Base-by-base conservation (phyloP, 306 rosid genomes). In the Gillenia trifoliata region DNA sequence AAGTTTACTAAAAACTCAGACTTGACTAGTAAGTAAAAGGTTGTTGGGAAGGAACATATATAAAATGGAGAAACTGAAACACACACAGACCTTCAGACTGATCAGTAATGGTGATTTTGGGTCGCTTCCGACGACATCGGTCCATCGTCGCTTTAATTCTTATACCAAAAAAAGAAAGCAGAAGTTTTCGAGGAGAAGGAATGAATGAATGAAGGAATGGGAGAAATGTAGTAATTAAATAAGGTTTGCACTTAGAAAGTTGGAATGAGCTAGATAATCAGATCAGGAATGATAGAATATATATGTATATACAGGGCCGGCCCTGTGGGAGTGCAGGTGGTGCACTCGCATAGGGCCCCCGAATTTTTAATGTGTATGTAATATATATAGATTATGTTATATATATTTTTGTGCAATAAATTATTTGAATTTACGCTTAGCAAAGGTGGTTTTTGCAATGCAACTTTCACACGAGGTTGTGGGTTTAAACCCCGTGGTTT, bases 91-190 rank as follows among this genome's bases (percentile, higher is more conserved):
- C 76, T 60, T 72, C 68, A 17, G 59, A 72, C 29, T 45, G 52
- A 15, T 78, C 75, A 11, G 75, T 59, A 61, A 28, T 20, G 23
- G 45, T n/a, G 71, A 26, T 43, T 73, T 28, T 68, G 61, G 75
- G 45, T 28, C 60, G 65, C 57, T 74, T 79, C 38, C 12, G 66
- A 67, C 30, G 50, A 63, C 65, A 47, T 41, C 36, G 34, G 61
- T 47, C 66, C 67, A 64, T 74, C 45, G 1, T 31, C 13, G 57
- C 68, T 11, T 17, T 29, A 3, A 60, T 17, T 47, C 52, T 47
- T 34, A 60, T 12, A 29, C 56, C 1, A n/a, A 25, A 49, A 30
- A 16, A 28, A 4, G 36, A 17, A 8, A 30, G 66, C 6, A 30
- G 22, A 33, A 12, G 52, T 47, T 15, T 47, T 17, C n/a, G 13